A percentile compares a stretch with the other conserved stretches of the same genome.
Evolutionary conservation across 306 rosid genomes (phyloP).

Genomic region (Rosa persica): DNA sequence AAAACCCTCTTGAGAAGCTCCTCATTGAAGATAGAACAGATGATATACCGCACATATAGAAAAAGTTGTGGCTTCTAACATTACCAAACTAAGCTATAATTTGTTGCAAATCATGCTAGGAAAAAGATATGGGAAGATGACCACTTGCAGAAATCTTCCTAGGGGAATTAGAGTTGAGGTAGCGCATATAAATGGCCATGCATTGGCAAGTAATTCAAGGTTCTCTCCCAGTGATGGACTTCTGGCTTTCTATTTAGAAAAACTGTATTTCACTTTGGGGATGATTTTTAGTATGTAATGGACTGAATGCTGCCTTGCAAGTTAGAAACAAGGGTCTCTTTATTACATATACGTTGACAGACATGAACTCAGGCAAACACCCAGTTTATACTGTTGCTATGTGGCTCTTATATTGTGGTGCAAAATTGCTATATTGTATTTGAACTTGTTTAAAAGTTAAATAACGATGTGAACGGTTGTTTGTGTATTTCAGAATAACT

Average conservation of each 20-base stretch:
- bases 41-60: neutral
- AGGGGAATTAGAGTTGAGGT: neutral
- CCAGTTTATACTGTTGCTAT: neutral
- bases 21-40: neutral
- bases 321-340: neutral
- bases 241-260: neutral
- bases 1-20: neutral
- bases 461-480: neutral
- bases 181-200: neutral
- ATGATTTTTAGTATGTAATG: neutral
- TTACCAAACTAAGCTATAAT: neutral
- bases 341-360: neutral
- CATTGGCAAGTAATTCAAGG: neutral
- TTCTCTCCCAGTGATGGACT: neutral
- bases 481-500: slow-evolving; percentile 49
- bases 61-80: neutral
- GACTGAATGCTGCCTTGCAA: neutral
- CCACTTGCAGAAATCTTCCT: neutral
- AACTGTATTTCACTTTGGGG: neutral
- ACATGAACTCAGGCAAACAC: neutral
- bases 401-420: neutral
- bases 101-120: neutral
- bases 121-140: neutral
- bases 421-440: neutral
- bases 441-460: neutral